Conservation (phyloP, 495 filamentous ascomycete genomes). For the Apiosordaria backusii region DNA sequence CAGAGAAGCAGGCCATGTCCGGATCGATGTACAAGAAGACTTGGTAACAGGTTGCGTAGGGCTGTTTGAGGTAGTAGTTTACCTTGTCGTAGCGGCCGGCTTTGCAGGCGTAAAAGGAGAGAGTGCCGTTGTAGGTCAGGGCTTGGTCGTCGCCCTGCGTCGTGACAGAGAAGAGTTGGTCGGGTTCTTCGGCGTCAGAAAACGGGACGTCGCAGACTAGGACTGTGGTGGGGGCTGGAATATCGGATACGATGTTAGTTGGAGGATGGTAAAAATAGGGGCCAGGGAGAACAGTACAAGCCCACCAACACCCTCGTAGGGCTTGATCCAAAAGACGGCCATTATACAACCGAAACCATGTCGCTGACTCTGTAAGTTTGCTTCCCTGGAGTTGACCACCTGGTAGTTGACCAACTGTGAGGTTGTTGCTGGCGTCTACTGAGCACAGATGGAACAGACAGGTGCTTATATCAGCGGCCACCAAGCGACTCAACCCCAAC, state of each 20-base stretch:
- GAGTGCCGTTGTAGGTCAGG: constrained; percentile 6
- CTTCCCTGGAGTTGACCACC: constrained; percentile 6
- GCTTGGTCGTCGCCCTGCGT: not conserved
- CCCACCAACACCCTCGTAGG: constrained; percentile 16
- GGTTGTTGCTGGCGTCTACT: not conserved
- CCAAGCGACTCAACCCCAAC: not conserved
- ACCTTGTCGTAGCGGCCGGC: not conserved
- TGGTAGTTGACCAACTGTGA: constrained; percentile 7
- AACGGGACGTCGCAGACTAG: constrained; percentile 10
- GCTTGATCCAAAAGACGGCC: constrained; percentile 3
- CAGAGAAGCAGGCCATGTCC: not conserved
- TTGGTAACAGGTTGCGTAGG: not conserved
- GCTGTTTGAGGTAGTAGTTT: constrained; percentile 2
- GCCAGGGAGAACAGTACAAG: constrained; percentile 1
- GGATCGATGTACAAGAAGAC: not conserved
- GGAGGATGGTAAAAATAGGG: not conserved
- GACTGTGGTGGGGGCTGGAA: constrained; percentile 7
- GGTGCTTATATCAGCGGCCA: not conserved
- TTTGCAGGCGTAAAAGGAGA: constrained; percentile 15
- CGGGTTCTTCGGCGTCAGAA: constrained; percentile 1
- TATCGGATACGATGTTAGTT: not conserved
- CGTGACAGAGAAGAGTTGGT: constrained; percentile 1
- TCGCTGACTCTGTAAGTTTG: not conserved
- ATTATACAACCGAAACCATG: not conserved
- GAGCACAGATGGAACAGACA: not conserved